Percentiles rank a stretch among this genome's conserved stretches.
Evolutionary conservation across 805 yeast species (phyloP).

Genomic region (Lachancea meyersii): DNA sequence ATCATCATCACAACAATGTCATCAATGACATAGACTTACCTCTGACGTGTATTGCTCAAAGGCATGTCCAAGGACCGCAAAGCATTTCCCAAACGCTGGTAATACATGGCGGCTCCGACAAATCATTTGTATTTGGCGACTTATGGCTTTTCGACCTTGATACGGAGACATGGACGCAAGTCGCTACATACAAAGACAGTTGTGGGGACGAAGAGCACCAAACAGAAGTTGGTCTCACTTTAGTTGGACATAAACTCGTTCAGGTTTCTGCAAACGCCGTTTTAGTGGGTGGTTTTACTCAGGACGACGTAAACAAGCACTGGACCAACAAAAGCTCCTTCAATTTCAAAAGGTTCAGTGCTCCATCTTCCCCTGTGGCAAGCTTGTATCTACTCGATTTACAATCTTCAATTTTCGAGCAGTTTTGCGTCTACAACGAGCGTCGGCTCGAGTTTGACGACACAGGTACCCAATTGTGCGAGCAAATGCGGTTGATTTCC

Average conservation of each 20-base stretch:
- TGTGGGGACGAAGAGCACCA: slow-evolving; percentile 12
- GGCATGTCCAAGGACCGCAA: not conserved
- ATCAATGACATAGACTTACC: not conserved
- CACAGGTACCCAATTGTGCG: not conserved
- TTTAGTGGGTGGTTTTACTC: slow-evolving; percentile 26
- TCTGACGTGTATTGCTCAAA: not conserved
- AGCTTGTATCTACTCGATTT: slow-evolving; percentile 4
- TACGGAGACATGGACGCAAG: slow-evolving; percentile 37
- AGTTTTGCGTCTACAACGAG: not conserved
- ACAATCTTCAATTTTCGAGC: not conserved
- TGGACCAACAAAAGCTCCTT: not conserved
- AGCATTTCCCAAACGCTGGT: slow-evolving; percentile 19
- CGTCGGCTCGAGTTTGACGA: not conserved
- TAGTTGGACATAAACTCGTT: slow-evolving; percentile 29
- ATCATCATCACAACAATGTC: not conserved
- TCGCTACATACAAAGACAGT: slow-evolving; percentile 8
- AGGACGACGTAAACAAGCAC: slow-evolving; percentile 18
- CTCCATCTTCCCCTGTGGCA: not conserved
- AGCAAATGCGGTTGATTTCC: slow-evolving; percentile 1
- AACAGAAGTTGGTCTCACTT: slow-evolving; percentile 16
- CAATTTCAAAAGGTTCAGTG: not conserved
- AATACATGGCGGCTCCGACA: slow-evolving; percentile 37
- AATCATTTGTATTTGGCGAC: slow-evolving; percentile 38
- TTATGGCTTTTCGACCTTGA: slow-evolving; percentile 46
- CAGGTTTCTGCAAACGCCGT: slow-evolving; percentile 22